Evolutionary conservation across 2,329 filamentous ascomycete genomes (phyloP).

Genomic region (Venturia pyrina): DNA sequence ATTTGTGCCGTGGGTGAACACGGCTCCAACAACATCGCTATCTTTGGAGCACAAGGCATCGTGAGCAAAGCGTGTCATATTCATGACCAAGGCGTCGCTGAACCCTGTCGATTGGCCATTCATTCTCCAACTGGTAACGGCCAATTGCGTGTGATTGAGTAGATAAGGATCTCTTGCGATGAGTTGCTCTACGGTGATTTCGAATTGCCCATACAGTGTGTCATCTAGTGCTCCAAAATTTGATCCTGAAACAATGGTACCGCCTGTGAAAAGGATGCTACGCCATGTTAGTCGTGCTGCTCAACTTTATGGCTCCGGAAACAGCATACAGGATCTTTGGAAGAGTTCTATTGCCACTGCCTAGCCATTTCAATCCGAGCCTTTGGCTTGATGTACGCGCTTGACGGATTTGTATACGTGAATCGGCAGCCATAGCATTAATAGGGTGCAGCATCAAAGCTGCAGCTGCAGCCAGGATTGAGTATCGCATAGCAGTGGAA

Average conservation of each 20-base stretch:
- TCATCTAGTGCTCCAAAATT: neutral
- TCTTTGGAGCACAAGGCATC: constrained; percentile 21
- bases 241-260: neutral
- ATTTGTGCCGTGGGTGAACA: constrained; percentile 23
- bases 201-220: neutral
- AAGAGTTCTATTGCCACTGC: neutral
- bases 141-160: neutral
- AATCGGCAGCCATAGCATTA: neutral
- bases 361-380: neutral
- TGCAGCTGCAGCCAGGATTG: neutral
- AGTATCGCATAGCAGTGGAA: neutral
- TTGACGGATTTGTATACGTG: neutral
- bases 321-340: neutral
- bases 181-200: neutral
- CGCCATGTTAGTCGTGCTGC: neutral
- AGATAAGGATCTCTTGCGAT: neutral
- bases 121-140: neutral
- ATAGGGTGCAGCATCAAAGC: neutral
- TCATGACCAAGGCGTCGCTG: constrained; percentile 22
- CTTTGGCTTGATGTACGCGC: neutral
- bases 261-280: neutral
- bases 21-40: constrained; percentile 21
- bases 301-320: neutral
- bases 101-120: constrained; percentile 19
- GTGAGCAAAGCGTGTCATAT: constrained; percentile 23